Conservation (phyloP, 2,329 filamentous ascomycete species). For the Phaeosphaeriaceae sp. region DNA sequence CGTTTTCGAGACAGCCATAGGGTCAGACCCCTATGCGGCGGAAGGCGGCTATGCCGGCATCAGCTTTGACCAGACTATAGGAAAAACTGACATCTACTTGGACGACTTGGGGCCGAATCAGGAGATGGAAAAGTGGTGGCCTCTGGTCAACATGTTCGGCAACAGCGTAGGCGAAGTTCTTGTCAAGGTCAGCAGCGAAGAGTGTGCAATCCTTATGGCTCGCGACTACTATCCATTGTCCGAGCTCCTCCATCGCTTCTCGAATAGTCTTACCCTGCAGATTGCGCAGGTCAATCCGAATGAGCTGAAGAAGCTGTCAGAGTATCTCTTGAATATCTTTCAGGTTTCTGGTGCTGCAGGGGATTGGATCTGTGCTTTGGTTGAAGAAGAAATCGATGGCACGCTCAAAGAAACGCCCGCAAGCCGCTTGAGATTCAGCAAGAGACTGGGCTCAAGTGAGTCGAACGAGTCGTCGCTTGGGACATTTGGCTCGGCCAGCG, state of each 20-base stretch:
- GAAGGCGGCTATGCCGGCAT: slow-evolving; percentile 55
- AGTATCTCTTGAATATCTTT: slow-evolving; percentile 91
- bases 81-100: slow-evolving; percentile 81
- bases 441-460: slow-evolving; percentile 73
- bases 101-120: slow-evolving; percentile 79
- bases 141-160: slow-evolving; percentile 76
- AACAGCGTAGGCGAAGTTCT: slow-evolving; percentile 83
- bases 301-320: slow-evolving; percentile 80
- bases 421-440: slow-evolving; percentile 71
- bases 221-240: slow-evolving; percentile 85
- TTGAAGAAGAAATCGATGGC: slow-evolving; percentile 97
- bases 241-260: slow-evolving; percentile 84
- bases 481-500: slow-evolving; percentile 55
- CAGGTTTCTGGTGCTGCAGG: slow-evolving; percentile 84
- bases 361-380: slow-evolving; percentile 91
- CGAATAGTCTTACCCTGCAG: slow-evolving; percentile 81
- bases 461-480: slow-evolving; percentile 60
- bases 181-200: slow-evolving; percentile 82
- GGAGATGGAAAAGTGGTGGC: slow-evolving; percentile 86
- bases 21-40: slow-evolving; percentile 41
- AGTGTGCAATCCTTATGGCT: slow-evolving; percentile 86
- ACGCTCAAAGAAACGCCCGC: slow-evolving; percentile 81
- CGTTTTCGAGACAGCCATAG: slow-evolving; percentile 42
- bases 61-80: slow-evolving; percentile 61
- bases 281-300: slow-evolving; percentile 80